phyloP scores from a whole-genome alignment of 2,329 filamentous ascomycete species.

The Shiraia bambusicola region DNA sequence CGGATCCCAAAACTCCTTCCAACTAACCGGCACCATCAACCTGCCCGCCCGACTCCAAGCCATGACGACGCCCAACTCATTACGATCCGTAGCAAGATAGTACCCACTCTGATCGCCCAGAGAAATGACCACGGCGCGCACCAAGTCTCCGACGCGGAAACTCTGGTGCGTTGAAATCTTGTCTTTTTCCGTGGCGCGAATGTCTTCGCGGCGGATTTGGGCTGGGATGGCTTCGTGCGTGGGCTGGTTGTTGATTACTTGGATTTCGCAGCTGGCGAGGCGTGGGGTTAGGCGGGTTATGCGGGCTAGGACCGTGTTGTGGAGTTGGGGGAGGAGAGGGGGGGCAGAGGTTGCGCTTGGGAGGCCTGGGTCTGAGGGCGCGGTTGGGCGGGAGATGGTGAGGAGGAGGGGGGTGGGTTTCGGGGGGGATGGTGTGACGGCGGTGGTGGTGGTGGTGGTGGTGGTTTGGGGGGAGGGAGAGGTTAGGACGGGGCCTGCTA shows the following conservation, averaged over 20 bases:
- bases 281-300: conserved; percentile 83
- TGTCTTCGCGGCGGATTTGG: conserved; percentile 83
- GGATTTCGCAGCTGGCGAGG: conserved; percentile 82
- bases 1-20: conserved; percentile 90
- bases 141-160: conserved; percentile 90
- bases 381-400: conserved; percentile 36
- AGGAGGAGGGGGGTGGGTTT: conserved; percentile 48
- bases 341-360: too few relatives aligned
- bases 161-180: conserved; percentile 87
- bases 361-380: conserved; percentile 43
- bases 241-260: too few relatives aligned
- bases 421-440: conserved; percentile 53
- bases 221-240: conserved; percentile 87
- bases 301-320: conserved; percentile 76
- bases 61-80: conserved; percentile 92
- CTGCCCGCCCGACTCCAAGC: conserved; percentile 85
- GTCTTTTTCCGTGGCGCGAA: conserved; percentile 93
- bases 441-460: conserved; percentile 55
- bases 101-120: conserved; percentile 93
- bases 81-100: conserved; percentile 88
- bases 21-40: conserved; percentile 88
- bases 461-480: conserved; percentile 56
- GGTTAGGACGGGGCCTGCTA: conserved; percentile 68
- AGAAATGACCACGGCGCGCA: conserved; percentile 83
- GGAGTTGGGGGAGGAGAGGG: conserved; percentile 81